These are phyloP conservation scores for Boletus edulis DNA, from an alignment of 768 basidiomycete species.

Conservation along the genomic window DNA sequence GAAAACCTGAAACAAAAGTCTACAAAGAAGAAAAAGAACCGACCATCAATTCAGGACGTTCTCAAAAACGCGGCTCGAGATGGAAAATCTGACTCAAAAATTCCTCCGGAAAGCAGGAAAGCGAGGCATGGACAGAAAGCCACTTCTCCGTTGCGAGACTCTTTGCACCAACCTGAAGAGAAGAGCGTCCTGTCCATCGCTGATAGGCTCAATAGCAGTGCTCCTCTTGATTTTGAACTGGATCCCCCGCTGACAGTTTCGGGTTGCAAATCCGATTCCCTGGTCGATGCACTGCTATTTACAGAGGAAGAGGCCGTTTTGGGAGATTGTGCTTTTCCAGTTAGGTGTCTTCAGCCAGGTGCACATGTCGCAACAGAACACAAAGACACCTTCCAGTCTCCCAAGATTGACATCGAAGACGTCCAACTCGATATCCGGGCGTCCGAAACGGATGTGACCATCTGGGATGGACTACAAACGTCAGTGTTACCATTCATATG, in stretches of 20 bases:
- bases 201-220: conserved; percentile 3
- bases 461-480: conserved; percentile 25
- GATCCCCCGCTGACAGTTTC: neutral
- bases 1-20: conserved; percentile 2
- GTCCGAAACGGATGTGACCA: conserved; percentile 16
- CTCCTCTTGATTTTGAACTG: neutral
- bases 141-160: neutral
- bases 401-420: conserved; percentile 1
- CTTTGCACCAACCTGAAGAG: neutral
- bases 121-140: neutral
- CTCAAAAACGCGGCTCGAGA: neutral
- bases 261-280: neutral
- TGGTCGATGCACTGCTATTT: neutral
- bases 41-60: neutral
- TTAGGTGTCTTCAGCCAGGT: neutral
- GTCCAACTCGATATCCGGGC: conserved; percentile 14
- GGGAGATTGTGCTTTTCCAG: neutral
- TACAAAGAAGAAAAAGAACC: conserved; percentile 3
- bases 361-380: neutral
- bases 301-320: neutral
- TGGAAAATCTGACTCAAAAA: neutral
- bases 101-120: neutral
- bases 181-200: neutral
- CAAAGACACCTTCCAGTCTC: neutral
- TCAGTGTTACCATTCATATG: conserved; percentile 9